Evolutionary conservation across 148 eudicot species (phyloP), one percentile per base, ranked within the genome.

Genomic region (Camellia granthamiana): DNA sequence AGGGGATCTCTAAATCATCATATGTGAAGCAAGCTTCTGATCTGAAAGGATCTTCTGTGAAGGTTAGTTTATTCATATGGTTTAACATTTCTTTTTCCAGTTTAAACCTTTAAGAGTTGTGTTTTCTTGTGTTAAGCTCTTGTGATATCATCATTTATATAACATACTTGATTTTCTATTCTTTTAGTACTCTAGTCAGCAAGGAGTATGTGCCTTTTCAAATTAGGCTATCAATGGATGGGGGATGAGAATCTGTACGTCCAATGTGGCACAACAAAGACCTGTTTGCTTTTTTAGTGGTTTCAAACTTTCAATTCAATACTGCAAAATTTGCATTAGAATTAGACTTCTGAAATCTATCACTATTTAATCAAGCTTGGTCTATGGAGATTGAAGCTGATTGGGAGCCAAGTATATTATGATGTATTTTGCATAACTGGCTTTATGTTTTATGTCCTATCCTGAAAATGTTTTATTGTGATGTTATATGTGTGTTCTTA

Each of bases 1-100:
- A 95, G 82, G 97, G 99, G 52, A 83, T 95, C 80, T 93, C 97
- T 67, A 95, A 95, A 82, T 89, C 96, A 80, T 92, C 97, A 15
- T 92, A 84, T 82, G 84, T 95, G 60, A 93, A 92, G 82, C 94
- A 92, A 82, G 93, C 94, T 67, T 78, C 92, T 80, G 99, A 95
- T 75, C 74, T 95, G 69, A 86, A 84, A 83, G 93, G 97, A 69
- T 89, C 96, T 79, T 93, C 94, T 67, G 88, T 93, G 58, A 95
- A 95, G 97, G 98, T 92, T 79, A 56, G 75, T 6, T 67, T 19
- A 47, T 55, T 21, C 30, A n/a, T 2, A 38, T 41, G 7, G 41
- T 81, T 51, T 60, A 81, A 23, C 59, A 10, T 47, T 42, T 54
- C 51, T 5, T 51, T 23, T 7, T 21, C 56, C 79, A 63, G 19